Conservation (phyloP, 2,329 filamentous ascomycete species). For the Phaeophleospora eucalypticola region DNA sequence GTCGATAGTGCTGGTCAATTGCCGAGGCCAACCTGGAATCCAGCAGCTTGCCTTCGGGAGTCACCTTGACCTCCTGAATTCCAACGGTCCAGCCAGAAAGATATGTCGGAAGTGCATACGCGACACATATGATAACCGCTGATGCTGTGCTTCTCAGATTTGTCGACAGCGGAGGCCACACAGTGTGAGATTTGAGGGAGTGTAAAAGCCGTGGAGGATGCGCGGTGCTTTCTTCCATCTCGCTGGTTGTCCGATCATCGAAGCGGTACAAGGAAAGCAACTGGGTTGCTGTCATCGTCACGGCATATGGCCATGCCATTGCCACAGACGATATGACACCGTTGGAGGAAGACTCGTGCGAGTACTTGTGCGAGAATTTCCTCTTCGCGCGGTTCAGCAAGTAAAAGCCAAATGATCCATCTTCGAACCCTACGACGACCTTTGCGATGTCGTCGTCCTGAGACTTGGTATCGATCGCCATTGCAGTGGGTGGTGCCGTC, state of each 20-base stretch:
- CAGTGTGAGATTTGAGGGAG: constrained; percentile 75
- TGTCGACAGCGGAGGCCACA: constrained; percentile 73
- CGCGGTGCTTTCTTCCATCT: constrained; percentile 11
- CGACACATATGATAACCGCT: constrained; percentile 74
- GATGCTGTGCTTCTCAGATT: constrained; percentile 66
- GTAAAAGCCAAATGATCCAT: constrained; percentile 71
- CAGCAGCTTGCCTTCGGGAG: constrained; percentile 44
- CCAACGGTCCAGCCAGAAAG: constrained; percentile 82
- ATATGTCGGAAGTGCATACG: constrained; percentile 75
- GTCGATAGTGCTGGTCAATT: constrained; percentile 46
- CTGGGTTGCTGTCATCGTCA: constrained; percentile 73
- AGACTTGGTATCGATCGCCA: constrained; percentile 57
- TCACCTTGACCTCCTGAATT: constrained; percentile 82
- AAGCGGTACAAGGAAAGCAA: constrained; percentile 66
- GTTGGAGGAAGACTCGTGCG: constrained; percentile 56
- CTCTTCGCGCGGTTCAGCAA: constrained; percentile 47
- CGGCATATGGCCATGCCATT: constrained; percentile 67
- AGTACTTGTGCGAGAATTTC: constrained; percentile 51
- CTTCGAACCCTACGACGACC: constrained; percentile 64
- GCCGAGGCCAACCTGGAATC: constrained; percentile 50
- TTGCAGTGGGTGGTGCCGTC: constrained; percentile 52
- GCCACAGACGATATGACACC: constrained; percentile 68
- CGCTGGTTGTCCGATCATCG: constrained; percentile 2
- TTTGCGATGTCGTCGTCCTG: constrained; percentile 24
- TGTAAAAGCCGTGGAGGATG: constrained; percentile 60